These are phyloP conservation scores for Cetraspora pellucida DNA, from an alignment of 192 early-diverging fungal genomes.

Conservation along the genomic window DNA sequence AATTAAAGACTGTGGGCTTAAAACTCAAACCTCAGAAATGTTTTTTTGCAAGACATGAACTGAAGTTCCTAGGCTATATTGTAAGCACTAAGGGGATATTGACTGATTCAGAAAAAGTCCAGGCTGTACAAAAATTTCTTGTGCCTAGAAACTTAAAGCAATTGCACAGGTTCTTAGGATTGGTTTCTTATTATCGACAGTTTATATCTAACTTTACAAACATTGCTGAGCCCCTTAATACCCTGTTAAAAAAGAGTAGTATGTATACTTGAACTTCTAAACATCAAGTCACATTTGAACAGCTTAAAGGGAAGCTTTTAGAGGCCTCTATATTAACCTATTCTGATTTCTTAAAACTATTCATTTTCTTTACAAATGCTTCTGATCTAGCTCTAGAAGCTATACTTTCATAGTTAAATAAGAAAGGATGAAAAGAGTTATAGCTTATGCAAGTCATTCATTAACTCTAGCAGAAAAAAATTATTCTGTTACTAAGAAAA, in stretches of 20 bases:
- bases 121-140: no score
- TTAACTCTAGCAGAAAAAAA: conserved; percentile 14
- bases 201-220: not conserved
- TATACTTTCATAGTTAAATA: not conserved
- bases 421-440: not conserved
- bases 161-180: no score
- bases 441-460: not conserved
- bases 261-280: not conserved
- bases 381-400: not conserved
- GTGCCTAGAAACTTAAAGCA: no score
- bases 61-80: no score
- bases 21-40: no score
- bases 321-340: not conserved
- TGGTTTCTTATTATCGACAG: not conserved
- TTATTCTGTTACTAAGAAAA: not conserved
- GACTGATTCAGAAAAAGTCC: no score
- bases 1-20: no score
- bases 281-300: not conserved
- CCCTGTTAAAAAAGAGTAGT: not conserved
- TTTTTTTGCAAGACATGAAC: no score
- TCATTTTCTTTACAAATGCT: conserved; percentile 20
- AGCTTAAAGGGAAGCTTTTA: not conserved
- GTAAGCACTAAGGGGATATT: no score
- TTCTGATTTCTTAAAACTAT: conserved; percentile 6
- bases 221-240: not conserved